Base-by-base conservation (phyloP, 2,329 filamentous ascomycete genomes). In the Peltaster fructicola region DNA sequence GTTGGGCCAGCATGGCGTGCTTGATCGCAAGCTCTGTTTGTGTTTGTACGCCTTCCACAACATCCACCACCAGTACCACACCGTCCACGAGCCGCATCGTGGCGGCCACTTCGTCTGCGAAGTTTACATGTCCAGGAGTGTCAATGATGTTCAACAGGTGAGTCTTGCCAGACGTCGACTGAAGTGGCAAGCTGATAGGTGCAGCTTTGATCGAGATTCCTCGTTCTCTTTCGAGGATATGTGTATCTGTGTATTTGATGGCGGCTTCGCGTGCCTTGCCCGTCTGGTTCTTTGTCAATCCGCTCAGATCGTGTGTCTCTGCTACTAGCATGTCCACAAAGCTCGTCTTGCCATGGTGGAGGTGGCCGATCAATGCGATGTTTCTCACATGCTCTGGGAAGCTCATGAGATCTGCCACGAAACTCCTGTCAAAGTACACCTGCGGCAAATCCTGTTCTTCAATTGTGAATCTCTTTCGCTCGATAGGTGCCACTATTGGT, bases 281-380 rank as follows among this genome's bases (percentile, higher is more conserved):
- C 27, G 69, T 74, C 50, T 78, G 72, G 53, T 76, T 76, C 37
- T 92, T 76, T 34, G 91, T 55, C 40, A 75, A 69, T 22, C 80
- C 72, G 25, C 68, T 61, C 26, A 95, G 71, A 40, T 92, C 76
- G 48, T 98, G 88, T 19, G 88, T 98, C 56, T 98, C 81, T 44
- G 85, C 61, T 8, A 98, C 88, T 37, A 98, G 59, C 80, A 93
- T 95, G 50, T 98, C 88, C 77, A 95, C 82, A 37, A 98, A 80
- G 0, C 85, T 81, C 7, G 88, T 98, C 62, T 98, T 98, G 39
- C 88, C 88, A 52, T 98, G 88, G 48, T 98, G 88, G 29, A 98
- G 53, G 51, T 98, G 85, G 25, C 88, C 88, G 4, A 78, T 82
- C 24, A 98, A 60, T 2, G 84, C 85, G 37, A 98, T 65, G 47